Conservation (phyloP, 2,329 filamentous ascomycete species). For the Aspergillus vadensis region DNA sequence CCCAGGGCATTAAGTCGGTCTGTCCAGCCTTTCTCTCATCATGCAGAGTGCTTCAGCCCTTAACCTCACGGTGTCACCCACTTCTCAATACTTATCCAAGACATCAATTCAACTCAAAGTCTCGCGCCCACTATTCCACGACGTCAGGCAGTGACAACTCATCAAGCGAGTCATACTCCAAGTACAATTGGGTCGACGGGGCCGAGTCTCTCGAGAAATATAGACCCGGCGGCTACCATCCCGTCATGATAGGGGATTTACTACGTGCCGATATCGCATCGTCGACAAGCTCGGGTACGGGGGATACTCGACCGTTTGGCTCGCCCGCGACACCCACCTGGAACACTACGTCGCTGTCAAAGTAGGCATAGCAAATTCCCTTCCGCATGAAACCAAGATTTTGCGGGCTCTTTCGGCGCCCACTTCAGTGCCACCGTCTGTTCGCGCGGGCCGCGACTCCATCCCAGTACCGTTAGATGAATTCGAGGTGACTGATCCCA, state of each 20-base stretch:
- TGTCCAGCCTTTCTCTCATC: no score
- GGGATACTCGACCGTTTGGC: slow-evolving; percentile 45
- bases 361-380: slow-evolving; percentile 22
- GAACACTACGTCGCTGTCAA: slow-evolving; percentile 33
- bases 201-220: slow-evolving; percentile 33
- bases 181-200: slow-evolving; percentile 34
- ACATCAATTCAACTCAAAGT: slow-evolving; percentile 18
- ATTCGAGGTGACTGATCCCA: slow-evolving; percentile 28
- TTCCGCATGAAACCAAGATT: slow-evolving; percentile 16
- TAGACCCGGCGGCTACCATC: slow-evolving; percentile 32
- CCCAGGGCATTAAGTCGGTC: no score
- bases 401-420: slow-evolving; percentile 11
- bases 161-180: neutral
- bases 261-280: slow-evolving; percentile 36
- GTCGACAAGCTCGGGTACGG: slow-evolving; percentile 48
- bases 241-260: slow-evolving; percentile 32
- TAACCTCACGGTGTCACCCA: no score
- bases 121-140: neutral
- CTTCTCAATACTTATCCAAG: no score
- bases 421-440: neutral
- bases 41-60: no score
- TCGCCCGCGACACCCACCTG: slow-evolving; percentile 36
- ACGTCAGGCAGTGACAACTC: no score
- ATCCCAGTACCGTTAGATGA: slow-evolving; percentile 24
- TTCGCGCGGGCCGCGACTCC: neutral